Base-by-base conservation (phyloP, 1,284 basidiomycete species). In the Boletus subluridellus region DNA sequence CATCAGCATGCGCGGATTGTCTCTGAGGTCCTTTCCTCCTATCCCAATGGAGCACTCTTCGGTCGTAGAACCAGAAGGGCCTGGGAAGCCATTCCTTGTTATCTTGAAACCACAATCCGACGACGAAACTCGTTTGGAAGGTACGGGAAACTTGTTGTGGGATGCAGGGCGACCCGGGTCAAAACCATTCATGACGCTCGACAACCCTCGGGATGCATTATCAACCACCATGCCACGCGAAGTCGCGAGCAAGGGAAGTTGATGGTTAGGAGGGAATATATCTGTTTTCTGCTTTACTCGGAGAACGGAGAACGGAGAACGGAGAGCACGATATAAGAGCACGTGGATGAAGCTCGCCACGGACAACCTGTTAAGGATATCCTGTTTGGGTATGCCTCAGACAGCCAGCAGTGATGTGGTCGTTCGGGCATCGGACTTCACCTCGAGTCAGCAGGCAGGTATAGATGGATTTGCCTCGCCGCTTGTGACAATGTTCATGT, bases 271-370 rank as follows among this genome's bases (percentile, higher is more conserved):
- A n/a, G n/a, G 26, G 58, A 54, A 1, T 60, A 60, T 28, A 32
- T 60, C 12, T 60, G 58, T n/a, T 28, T 60, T 39, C 38, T 54
- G 7, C 57, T 60, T 14, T 55, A 55, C 24, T 46, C 24, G 9
- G 47, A 60, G 4, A 32, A 24, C 1, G 21, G 21, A 24, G 21
- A 24, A 24, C 24, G 1, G 24, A 24, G 24, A 24, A 24, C 1
- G 41, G 5, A 28, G 57, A 28, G 17, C 30, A 21, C 2, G 37
- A 39, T 14, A 41, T 24, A 24, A 37, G 34, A 9, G 15, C 4
- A 38, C 28, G 7, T 60, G 58, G 58, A 54, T 41, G 41, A 60
- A 60, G 30, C 42, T 60, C n/a, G 5, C 21, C 15, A 60, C 58
- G 35, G 58, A 60, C 35, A 60, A 60, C 46, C n/a, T 46, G 14